phyloP scores from a whole-genome alignment of 768 basidiomycete species.

The Pisolithus orientalis region DNA sequence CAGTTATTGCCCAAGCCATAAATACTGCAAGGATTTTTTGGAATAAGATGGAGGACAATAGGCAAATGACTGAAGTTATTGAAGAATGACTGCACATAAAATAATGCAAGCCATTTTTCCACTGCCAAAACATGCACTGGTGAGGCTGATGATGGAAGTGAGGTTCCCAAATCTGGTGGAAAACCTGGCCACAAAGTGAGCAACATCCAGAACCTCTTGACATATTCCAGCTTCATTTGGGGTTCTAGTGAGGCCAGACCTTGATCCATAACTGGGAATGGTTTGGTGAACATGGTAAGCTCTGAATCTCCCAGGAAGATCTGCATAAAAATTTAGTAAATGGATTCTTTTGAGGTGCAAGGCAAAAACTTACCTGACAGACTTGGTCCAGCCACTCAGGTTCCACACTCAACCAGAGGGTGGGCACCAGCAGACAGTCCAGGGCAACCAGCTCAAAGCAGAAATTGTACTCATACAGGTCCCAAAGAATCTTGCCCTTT shows the following conservation, averaged over 20 bases:
- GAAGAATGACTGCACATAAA: no score
- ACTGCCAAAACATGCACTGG: no score
- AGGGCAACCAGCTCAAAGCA: constrained; percentile 12
- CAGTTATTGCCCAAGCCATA: no score
- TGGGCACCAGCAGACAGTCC: neutral
- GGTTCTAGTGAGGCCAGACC: neutral
- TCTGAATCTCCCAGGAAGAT: no score
- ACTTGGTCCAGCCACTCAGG: neutral
- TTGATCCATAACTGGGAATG: neutral
- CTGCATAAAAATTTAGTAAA: no score
- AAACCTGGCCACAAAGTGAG: no score
- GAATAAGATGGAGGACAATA: neutral
- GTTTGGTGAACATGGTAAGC: no score
- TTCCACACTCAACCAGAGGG: neutral
- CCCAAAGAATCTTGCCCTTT: constrained; percentile 11
- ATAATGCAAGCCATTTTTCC: no score
- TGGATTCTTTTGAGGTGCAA: no score
- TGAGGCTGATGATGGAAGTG: no score
- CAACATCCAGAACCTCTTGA: neutral
- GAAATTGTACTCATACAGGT: constrained; percentile 13
- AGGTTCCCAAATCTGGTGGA: no score
- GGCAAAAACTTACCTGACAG: neutral
- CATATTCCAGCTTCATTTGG: neutral
- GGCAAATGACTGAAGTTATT: constrained; percentile 1
- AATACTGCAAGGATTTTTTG: neutral